A percentile compares a stretch with the other conserved stretches of the same genome.
These are phyloP conservation scores for Capsella bursapastoris DNA, from an alignment of 345 rosid genomes.

Conservation along the genomic window DNA sequence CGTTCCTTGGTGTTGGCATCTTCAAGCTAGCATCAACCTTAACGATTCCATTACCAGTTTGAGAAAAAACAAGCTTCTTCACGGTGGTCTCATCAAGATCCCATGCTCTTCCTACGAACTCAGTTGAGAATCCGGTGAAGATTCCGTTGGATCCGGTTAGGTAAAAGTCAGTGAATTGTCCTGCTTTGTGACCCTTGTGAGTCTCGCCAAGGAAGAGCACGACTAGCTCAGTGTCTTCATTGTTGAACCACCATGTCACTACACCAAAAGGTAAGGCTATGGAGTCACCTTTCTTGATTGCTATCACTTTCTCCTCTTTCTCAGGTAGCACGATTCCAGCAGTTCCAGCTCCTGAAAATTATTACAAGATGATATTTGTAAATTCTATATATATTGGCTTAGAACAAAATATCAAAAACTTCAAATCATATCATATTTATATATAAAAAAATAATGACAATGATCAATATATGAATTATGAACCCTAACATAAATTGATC, in stretches of 20 bases:
- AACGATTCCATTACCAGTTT: slow-evolving; percentile 63
- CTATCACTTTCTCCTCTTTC: slow-evolving; percentile 77
- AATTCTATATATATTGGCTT: neutral
- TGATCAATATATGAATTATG: neutral
- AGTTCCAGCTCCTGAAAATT: slow-evolving; percentile 63
- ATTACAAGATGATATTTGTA: neutral
- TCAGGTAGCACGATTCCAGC: slow-evolving; percentile 94
- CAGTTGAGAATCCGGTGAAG: slow-evolving; percentile 78
- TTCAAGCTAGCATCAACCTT: slow-evolving; percentile 55
- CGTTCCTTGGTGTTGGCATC: slow-evolving; percentile 69
- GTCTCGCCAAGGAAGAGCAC: slow-evolving; percentile 89
- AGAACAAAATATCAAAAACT: neutral
- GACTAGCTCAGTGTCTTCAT: slow-evolving; percentile 72
- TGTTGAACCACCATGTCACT: slow-evolving; percentile 91
- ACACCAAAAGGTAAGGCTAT: slow-evolving; percentile 92
- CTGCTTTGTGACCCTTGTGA: slow-evolving; percentile 72
- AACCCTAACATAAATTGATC: too few relatives aligned
- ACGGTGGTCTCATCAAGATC: slow-evolving; percentile 56
- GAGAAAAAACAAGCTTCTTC: slow-evolving; percentile 58
- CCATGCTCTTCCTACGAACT: slow-evolving; percentile 82
- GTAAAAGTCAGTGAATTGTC: slow-evolving; percentile 80
- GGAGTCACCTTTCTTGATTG: slow-evolving; percentile 83
- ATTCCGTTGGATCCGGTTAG: slow-evolving; percentile 76
- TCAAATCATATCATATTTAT: neutral
- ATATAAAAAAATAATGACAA: neutral